These are phyloP conservation scores for Alternaria dauci DNA, from an alignment of 2,329 filamentous ascomycete genomes.

Conservation along the genomic window DNA sequence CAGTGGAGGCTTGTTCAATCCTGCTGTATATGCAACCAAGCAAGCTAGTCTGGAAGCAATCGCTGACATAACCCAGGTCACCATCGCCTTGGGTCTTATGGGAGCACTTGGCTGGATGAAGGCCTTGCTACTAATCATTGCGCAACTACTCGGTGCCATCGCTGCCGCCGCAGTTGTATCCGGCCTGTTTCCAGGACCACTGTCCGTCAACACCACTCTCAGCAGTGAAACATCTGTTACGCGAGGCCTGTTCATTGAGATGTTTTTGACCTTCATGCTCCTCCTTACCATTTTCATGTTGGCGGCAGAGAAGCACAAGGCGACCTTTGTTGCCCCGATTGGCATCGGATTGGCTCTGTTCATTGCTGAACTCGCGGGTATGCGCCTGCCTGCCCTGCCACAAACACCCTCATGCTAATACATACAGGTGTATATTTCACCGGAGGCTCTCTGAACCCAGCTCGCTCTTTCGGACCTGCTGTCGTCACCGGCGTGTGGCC, in stretches of 20 bases:
- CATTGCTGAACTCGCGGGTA: conserved; percentile 56
- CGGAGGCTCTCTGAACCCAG: conserved; percentile 59
- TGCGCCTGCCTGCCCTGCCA: neutral
- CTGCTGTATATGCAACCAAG: conserved; percentile 42
- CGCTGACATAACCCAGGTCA: conserved; percentile 49
- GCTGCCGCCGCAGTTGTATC: conserved; percentile 56
- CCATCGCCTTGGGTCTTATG: conserved; percentile 58
- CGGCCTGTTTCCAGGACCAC: conserved; percentile 55
- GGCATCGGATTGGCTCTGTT: conserved; percentile 58
- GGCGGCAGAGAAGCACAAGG: conserved; percentile 53
- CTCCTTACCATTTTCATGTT: conserved; percentile 61
- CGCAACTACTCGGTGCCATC: conserved; percentile 58
- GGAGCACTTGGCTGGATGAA: conserved; percentile 58
- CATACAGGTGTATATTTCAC: conserved; percentile 56
- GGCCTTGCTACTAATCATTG: conserved; percentile 53
- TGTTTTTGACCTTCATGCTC: conserved; percentile 60
- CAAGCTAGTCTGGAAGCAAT: rapidly evolving
- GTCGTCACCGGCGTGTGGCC: conserved; percentile 55
- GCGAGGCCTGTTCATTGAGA: conserved; percentile 60
- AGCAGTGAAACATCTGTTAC: conserved; percentile 52
- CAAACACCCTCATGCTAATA: conserved; percentile 13
- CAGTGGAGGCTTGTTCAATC: conserved; percentile 52
- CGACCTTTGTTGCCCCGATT: conserved; percentile 52
- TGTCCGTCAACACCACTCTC: conserved; percentile 58
- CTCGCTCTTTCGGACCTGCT: conserved; percentile 59